These are phyloP conservation scores for Mycena vulgaris DNA, from an alignment of 768 basidiomycete genomes.

Conservation along the genomic window DNA sequence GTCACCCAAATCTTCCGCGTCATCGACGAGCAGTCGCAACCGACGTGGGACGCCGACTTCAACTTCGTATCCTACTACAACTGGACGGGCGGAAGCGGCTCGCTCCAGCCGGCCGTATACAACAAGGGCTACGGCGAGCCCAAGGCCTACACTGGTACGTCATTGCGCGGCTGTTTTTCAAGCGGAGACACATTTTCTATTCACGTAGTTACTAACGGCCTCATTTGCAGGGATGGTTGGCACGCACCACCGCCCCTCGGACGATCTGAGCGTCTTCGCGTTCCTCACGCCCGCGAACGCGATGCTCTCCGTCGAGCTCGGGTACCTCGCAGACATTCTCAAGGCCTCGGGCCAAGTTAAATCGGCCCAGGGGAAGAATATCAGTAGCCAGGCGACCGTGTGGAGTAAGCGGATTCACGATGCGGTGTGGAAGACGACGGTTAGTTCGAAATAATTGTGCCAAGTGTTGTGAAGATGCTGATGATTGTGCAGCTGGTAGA, in stretches of 20 bases:
- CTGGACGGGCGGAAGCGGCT: conserved; percentile 82
- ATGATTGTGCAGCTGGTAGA: conserved; percentile 64
- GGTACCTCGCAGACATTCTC: conserved; percentile 71
- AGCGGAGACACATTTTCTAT: no score
- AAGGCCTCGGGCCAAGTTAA: conserved; percentile 8
- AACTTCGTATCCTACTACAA: conserved; percentile 86
- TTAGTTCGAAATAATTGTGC: no score
- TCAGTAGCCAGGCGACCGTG: conserved; percentile 67
- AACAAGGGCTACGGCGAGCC: conserved; percentile 85
- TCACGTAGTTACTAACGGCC: no score
- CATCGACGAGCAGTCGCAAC: conserved; percentile 83
- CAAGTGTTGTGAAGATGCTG: no score
- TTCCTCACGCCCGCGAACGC: conserved; percentile 87
- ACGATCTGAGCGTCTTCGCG: conserved; percentile 80
- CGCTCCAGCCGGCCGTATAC: conserved; percentile 73
- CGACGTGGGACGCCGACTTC: conserved; percentile 79
- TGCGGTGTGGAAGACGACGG: conserved; percentile 76
- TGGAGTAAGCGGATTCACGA: conserved; percentile 72
- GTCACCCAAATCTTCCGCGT: conserved; percentile 82
- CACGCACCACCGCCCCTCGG: conserved; percentile 84
- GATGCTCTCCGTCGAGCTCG: conserved; percentile 84
- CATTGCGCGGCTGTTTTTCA: no score
- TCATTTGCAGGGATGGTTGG: conserved; percentile 76
- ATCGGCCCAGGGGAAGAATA: conserved; percentile 64
- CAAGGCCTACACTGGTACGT: conserved; percentile 80